These are phyloP conservation scores for Gyrodon lividus DNA, from an alignment of 768 basidiomycete genomes.

Conservation along the genomic window DNA sequence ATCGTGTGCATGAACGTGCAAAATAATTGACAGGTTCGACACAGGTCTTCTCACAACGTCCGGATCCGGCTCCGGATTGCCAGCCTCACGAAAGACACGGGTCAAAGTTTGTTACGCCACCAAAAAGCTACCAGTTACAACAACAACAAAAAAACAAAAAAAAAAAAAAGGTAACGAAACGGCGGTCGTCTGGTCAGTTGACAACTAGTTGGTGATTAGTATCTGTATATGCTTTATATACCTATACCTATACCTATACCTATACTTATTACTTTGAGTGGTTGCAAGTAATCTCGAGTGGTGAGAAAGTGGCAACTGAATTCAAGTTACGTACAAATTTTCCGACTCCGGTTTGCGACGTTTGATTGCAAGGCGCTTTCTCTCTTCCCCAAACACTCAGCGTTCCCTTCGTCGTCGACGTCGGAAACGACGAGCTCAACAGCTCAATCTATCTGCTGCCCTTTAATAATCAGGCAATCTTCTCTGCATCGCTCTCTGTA, in stretches of 20 bases:
- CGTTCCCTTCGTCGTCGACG: slow-evolving; percentile 16
- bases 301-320: slow-evolving; percentile 18
- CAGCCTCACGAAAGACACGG: neutral
- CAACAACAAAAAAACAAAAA: too few species aligned
- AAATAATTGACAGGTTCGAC: too few species aligned
- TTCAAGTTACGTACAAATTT: slow-evolving; percentile 23
- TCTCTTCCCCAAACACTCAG: slow-evolving; percentile 12
- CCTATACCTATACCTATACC: too few species aligned
- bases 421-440: slow-evolving; percentile 14
- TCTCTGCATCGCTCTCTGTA: neutral
- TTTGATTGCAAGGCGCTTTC: slow-evolving; percentile 13
- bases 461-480: neutral
- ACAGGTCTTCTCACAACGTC: too few species aligned
- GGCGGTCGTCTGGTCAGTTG: too few species aligned
- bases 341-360: slow-evolving; percentile 25
- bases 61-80: too few species aligned
- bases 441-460: neutral
- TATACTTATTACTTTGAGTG: too few species aligned
- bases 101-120: neutral
- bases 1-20: too few species aligned
- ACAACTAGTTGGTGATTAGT: too few species aligned
- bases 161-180: too few species aligned
- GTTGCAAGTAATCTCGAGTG: neutral
- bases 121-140: neutral
- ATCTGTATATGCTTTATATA: too few species aligned